Evolutionary conservation across 768 basidiomycete species (phyloP), one percentile per base, ranked within the genome.

Genomic region (Psilocybe cubensis): DNA sequence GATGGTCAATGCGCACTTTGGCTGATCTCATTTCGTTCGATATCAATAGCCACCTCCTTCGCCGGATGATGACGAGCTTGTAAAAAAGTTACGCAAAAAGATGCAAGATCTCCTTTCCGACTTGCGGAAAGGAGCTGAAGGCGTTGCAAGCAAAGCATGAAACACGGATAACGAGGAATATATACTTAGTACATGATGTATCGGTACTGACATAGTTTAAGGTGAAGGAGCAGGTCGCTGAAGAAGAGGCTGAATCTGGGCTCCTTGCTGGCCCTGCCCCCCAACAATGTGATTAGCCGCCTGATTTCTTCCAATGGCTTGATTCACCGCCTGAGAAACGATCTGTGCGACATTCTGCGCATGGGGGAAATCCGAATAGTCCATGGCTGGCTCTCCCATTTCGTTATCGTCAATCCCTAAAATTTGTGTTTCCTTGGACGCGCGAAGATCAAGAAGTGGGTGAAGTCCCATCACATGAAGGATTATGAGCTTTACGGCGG

Each of bases 331-430:
- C n/a, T n/a, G n/a, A n/a, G n/a, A n/a, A n/a, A n/a, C n/a, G n/a
- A 52, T 35, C n/a, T 41, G 50, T 10, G 31, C 10, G 20, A 52
- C 50, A 20, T 35, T 41, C 21, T 52, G 50, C 2, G 50, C 38
- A 52, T 52, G 21, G 10, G 53, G 53, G 33, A 29, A 54, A 46
- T 54, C 88, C 24, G 90, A 89, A 61, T 89, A 92, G 71, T 92
- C 89, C 67, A 91, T 91, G 6, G 88, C 86, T 56, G 83, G 91
- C 73, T 94, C 92, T 59, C 91, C 92, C 80, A 92, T 85, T 76
- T 93, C 87, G 2, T 83, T 78, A 64, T 92, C 89, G 74, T 96
- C 94, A 63, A 95, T 84, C 46, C 94, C 94, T 47, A 94, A 70
- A 33, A 86, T 80, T 74, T 28, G 41, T 0, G 41, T 43, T 27